Conservation (phyloP, 306 rosid species). For the Corylus heterophylla region DNA sequence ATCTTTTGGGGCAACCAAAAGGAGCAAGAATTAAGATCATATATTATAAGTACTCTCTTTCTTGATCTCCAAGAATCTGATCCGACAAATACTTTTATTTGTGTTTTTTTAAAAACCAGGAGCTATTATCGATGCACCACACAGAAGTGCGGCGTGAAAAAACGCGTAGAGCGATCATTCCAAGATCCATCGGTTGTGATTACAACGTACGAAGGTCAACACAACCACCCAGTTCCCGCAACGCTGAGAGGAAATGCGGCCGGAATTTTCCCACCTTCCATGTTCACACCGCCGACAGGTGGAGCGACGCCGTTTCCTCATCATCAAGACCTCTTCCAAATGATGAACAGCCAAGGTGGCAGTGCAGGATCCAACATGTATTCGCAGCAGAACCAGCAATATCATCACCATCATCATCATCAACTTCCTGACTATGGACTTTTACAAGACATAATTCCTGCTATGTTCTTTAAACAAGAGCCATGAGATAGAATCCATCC, state of each 20-base stretch:
- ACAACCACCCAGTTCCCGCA: slow-evolving; percentile 84
- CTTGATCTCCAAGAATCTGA: not conserved
- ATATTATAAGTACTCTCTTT: not conserved
- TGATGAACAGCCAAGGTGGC: slow-evolving; percentile 18
- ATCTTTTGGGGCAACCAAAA: not conserved
- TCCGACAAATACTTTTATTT: not conserved
- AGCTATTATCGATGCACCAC: slow-evolving; percentile 89
- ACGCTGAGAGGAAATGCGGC: slow-evolving; percentile 66
- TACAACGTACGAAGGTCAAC: slow-evolving; percentile 87
- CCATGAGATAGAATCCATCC: slow-evolving; percentile 19
- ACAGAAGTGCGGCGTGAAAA: slow-evolving; percentile 80
- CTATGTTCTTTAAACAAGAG: slow-evolving; percentile 66
- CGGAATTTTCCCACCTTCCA: slow-evolving; percentile 55
- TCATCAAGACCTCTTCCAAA: slow-evolving; percentile 36
- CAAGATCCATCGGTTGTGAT: slow-evolving; percentile 74
- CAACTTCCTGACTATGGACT: slow-evolving; percentile 55
- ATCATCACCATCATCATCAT: slow-evolving; percentile 34
- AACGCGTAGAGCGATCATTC: slow-evolving; percentile 80
- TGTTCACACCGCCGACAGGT: slow-evolving; percentile 30
- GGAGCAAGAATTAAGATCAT: not conserved
- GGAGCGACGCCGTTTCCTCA: slow-evolving; percentile 45
- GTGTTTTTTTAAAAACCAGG: slow-evolving; percentile 34
- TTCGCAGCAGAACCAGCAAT: slow-evolving; percentile 30
- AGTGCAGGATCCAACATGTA: slow-evolving; percentile 7
- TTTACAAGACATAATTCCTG: slow-evolving; percentile 72